phyloP scores from a whole-genome alignment of 495 filamentous ascomycete genomes.

The Xylaria bambusicola region DNA sequence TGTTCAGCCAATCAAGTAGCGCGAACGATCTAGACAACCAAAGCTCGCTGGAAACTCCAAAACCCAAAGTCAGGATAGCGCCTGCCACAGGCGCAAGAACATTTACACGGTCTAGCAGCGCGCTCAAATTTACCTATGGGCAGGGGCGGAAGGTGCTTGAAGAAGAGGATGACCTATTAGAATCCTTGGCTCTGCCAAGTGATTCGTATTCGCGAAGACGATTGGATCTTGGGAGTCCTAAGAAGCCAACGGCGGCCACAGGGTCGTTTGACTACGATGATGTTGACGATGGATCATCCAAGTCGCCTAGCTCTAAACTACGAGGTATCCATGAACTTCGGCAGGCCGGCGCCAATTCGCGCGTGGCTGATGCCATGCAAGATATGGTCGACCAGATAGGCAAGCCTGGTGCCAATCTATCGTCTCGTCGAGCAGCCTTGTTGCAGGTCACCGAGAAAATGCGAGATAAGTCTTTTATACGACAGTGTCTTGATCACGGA shows the following conservation, averaged over 20 bases:
- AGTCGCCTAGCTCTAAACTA: conserved; percentile 62
- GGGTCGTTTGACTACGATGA: conserved; percentile 44
- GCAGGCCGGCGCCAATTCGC: conserved; percentile 79
- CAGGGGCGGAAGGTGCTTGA: conserved; percentile 50
- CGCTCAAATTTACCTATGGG: conserved; percentile 51
- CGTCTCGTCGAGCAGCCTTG: conserved; percentile 50
- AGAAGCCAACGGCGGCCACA: conserved; percentile 29
- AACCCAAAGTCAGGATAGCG: conserved; percentile 12
- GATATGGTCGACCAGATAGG: conserved; percentile 84
- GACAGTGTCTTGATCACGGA: conserved; percentile 76
- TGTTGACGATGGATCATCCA: conserved; percentile 58
- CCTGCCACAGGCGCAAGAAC: conserved; percentile 26
- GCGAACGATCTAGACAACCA: conserved; percentile 24
- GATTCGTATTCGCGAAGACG: conserved; percentile 35
- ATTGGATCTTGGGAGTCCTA: conserved; percentile 41
- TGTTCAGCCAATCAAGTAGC: conserved; percentile 23
- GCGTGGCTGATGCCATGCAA: conserved; percentile 78
- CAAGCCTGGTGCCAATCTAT: conserved; percentile 50
- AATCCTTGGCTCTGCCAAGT: conserved; percentile 27
- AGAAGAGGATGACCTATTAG: conserved; percentile 38
- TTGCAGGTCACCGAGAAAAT: conserved; percentile 76
- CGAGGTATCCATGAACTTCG: conserved; percentile 78
- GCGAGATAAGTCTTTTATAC: conserved; percentile 62
- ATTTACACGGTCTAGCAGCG: conserved; percentile 31
- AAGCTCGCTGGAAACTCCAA: conserved; percentile 26